Evolutionary conservation across 352 stramenopile genomes (phyloP).

Genomic region (Blastocystis sp.): DNA sequence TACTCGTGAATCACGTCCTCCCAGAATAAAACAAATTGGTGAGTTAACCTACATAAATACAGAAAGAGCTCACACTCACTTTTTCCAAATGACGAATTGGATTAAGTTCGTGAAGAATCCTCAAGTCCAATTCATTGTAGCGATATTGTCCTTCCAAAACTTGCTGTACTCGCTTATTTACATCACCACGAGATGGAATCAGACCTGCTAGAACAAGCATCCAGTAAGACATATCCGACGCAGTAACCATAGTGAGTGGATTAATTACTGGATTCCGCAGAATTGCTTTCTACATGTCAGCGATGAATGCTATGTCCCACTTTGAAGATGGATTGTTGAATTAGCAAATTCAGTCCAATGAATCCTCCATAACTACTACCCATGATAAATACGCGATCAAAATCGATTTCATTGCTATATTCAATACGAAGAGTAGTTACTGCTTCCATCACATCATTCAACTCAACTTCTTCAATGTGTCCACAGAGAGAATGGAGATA

Average conservation of each 20-base stretch:
- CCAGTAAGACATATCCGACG: conserved; percentile 43
- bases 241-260: conserved; percentile 24
- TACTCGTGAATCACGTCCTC: conserved; percentile 6
- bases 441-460: not conserved
- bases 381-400: not conserved
- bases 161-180: not conserved
- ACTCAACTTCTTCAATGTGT: conserved; percentile 25
- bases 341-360: not conserved
- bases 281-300: not conserved
- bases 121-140: not conserved
- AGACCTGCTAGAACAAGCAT: conserved; percentile 28
- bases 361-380: conserved; percentile 57
- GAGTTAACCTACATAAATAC: not conserved
- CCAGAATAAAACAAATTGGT: conserved; percentile 35
- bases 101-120: not conserved
- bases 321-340: not conserved
- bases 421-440: not conserved
- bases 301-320: not conserved
- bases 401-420: not conserved
- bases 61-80: not conserved
- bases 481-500: conserved; percentile 32
- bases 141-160: not conserved
- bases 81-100: not conserved
- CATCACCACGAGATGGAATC: not conserved
- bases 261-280: conserved; percentile 27